These are phyloP conservation scores for Marasmius sp. DNA, from an alignment of 1,284 basidiomycete species.

Conservation along the genomic window DNA sequence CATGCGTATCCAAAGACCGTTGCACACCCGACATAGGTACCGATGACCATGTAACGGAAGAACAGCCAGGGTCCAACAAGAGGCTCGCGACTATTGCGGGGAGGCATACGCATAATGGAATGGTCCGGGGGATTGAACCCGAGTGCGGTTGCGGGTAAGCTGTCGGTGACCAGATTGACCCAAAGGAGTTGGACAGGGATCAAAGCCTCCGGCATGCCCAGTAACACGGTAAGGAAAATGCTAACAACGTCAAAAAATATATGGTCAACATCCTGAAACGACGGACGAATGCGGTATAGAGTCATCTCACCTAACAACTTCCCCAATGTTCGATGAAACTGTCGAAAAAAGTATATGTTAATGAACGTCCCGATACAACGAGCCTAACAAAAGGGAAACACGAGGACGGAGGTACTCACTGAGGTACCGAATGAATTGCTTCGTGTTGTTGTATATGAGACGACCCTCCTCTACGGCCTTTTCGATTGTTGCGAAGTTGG, in stretches of 20 bases:
- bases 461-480: slow-evolving; percentile 96
- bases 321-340: slow-evolving; percentile 99
- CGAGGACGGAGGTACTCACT: slow-evolving; percentile 47
- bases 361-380: slow-evolving; percentile 24
- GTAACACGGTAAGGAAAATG: slow-evolving; percentile 95
- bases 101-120: slow-evolving; percentile 93
- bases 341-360: slow-evolving; percentile 20
- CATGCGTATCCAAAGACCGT: slow-evolving; percentile 97
- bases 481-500: slow-evolving; percentile 91
- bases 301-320: slow-evolving; percentile 77
- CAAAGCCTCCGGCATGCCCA: slow-evolving; percentile 98
- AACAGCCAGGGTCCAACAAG: slow-evolving; percentile 94
- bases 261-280: slow-evolving; percentile 13
- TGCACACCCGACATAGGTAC: slow-evolving; percentile 90
- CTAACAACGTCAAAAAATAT: slow-evolving; percentile 33
- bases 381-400: slow-evolving; percentile 26
- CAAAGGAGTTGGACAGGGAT: slow-evolving; percentile 98
- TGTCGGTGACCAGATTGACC: slow-evolving; percentile 96
- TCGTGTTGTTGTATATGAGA: slow-evolving; percentile 98
- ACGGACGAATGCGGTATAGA: background rate
- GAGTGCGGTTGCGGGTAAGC: slow-evolving; percentile 95
- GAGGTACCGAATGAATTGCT: slow-evolving; percentile 94
- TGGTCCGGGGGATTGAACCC: slow-evolving; percentile 98
- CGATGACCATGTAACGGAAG: slow-evolving; percentile 93
- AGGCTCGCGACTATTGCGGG: slow-evolving; percentile 86